Evolutionary conservation across 257 asterid species (phyloP).

Genomic region (Misopates orontium): DNA sequence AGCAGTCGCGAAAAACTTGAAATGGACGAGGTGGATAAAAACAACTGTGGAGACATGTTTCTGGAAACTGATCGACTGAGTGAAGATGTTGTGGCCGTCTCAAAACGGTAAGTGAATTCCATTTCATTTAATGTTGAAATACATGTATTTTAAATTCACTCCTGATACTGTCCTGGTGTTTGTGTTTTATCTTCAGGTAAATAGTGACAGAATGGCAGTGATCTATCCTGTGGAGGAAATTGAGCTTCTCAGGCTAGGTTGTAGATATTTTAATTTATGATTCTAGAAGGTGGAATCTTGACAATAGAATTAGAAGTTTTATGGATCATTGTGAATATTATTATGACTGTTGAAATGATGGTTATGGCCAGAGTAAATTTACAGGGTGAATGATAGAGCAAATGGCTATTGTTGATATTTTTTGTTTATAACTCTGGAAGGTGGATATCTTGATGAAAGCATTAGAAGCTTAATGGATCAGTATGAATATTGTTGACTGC

Average conservation of each 20-base stretch:
- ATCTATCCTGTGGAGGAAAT: neutral
- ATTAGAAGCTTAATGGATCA: neutral
- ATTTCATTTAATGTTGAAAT: neutral
- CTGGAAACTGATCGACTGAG: constrained; percentile 63
- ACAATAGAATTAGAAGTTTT: neutral
- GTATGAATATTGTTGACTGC: neutral
- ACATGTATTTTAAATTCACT: neutral
- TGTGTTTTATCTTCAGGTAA: constrained; percentile 4
- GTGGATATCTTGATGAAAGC: neutral
- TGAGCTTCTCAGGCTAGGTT: neutral
- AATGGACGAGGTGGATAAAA: constrained; percentile 61
- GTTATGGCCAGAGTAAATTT: too few species aligned
- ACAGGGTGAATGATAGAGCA: too few species aligned
- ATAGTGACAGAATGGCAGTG: neutral
- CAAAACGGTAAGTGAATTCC: constrained; percentile 45
- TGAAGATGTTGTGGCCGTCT: constrained; percentile 61
- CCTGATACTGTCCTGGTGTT: neutral
- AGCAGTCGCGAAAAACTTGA: constrained; percentile 59
- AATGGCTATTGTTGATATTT: neutral
- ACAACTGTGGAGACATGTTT: constrained; percentile 58
- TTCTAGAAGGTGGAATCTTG: neutral
- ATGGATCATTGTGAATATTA: neutral
- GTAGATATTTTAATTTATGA: too few species aligned
- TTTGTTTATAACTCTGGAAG: neutral
- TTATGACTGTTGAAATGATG: too few species aligned